Percentiles rank a stretch among this genome's conserved stretches.
Conservation (phyloP, 148 eudicot genomes). For the Rhododendron kiyosumense region DNA sequence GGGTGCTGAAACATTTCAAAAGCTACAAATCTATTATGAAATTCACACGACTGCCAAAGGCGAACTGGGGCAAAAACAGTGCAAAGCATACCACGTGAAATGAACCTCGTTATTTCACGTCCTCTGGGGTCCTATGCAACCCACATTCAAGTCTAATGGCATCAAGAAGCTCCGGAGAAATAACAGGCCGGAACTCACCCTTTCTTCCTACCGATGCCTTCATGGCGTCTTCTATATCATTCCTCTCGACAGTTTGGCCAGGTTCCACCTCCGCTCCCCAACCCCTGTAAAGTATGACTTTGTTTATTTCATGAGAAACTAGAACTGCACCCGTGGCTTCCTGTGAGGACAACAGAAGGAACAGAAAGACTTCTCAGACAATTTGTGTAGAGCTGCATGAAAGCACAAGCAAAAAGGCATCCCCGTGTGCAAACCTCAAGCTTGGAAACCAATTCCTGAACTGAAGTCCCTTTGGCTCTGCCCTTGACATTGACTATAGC, state of each 20-base stretch:
- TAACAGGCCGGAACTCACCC: slow-evolving; percentile 13
- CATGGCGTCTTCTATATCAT: background rate
- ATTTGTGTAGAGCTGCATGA: slow-evolving; percentile 6
- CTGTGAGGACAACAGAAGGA: slow-evolving; percentile 36
- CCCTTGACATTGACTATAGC: slow-evolving; percentile 92
- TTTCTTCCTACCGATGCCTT: slow-evolving; percentile 11
- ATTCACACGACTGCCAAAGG: background rate
- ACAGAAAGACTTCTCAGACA: background rate
- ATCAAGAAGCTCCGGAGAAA: slow-evolving; percentile 74
- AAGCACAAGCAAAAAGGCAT: background rate
- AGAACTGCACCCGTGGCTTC: slow-evolving; percentile 78
- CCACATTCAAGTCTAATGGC: slow-evolving; percentile 94
- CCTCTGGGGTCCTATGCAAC: slow-evolving; percentile 28
- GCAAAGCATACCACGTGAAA: background rate
- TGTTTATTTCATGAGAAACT: slow-evolving; percentile 88
- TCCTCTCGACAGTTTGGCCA: slow-evolving; percentile 15
- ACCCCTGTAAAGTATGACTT: slow-evolving; percentile 81
- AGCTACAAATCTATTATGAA: background rate
- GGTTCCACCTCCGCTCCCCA: slow-evolving; percentile 63
- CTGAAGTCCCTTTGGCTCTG: slow-evolving; percentile 90
- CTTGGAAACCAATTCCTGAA: slow-evolving; percentile 67
- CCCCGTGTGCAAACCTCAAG: slow-evolving; percentile 59
- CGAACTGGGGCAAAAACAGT: background rate
- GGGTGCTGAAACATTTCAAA: background rate
- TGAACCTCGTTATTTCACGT: background rate